Conservation (phyloP, 2,329 filamentous ascomycete genomes). For the Monascus ruber region DNA sequence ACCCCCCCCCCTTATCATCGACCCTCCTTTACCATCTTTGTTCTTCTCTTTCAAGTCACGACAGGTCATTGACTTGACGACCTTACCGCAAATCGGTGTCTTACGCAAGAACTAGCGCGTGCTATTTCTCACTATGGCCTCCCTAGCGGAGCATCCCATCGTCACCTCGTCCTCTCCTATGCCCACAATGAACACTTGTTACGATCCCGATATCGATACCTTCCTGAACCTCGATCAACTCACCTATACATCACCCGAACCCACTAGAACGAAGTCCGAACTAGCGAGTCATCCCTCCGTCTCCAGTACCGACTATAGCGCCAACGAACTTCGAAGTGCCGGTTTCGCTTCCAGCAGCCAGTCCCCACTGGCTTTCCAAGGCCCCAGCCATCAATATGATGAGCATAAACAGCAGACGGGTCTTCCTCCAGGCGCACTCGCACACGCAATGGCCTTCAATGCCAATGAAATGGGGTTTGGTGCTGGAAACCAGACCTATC, state of each 20-base stretch:
- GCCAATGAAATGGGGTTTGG: conserved; percentile 32
- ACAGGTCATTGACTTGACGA: no score
- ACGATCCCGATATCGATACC: conserved; percentile 35
- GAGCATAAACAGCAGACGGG: conserved; percentile 93
- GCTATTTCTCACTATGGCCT: conserved; percentile 16
- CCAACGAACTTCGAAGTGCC: conserved; percentile 20
- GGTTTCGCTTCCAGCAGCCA: conserved; percentile 26
- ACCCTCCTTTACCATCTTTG: background rate
- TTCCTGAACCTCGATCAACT: conserved; percentile 37
- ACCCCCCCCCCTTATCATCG: background rate
- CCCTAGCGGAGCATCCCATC: conserved; percentile 23
- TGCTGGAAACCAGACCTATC: conserved; percentile 26
- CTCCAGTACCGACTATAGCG: conserved; percentile 22
- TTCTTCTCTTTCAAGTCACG: background rate
- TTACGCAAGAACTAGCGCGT: no score
- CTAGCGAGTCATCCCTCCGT: conserved; percentile 26
- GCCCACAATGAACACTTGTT: conserved; percentile 20
- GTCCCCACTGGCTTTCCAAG: conserved; percentile 52
- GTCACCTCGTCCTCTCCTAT: conserved; percentile 17
- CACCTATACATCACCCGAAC: conserved; percentile 27
- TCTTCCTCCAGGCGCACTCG: conserved; percentile 72
- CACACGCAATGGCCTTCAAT: conserved; percentile 68
- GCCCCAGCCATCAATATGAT: conserved; percentile 89
- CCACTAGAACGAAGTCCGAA: conserved; percentile 24
- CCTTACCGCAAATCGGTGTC: no score